Evolutionary conservation across 495 filamentous ascomycete genomes (phyloP).

Genomic region (Neurospora tetraspora): DNA sequence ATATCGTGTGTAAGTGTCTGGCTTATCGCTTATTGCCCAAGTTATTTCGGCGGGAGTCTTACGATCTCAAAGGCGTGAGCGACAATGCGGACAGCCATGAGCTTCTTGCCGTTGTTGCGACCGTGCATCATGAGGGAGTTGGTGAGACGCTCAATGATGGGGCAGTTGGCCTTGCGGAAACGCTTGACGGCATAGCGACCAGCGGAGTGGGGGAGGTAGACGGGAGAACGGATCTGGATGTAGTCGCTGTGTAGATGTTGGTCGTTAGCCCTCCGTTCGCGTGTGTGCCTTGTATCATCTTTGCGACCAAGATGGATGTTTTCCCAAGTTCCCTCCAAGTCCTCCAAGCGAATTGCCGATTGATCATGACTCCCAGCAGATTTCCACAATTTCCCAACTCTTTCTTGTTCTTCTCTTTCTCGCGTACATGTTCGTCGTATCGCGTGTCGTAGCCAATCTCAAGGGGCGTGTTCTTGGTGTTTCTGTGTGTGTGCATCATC

Average conservation of each 20-base stretch:
- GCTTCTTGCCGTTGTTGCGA: constrained; percentile 99
- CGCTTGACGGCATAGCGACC: constrained; percentile 98
- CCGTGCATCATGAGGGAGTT: constrained; percentile 99
- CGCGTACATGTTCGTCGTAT: too few species aligned
- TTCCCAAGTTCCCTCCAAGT: not conserved
- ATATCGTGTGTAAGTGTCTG: constrained; percentile 1
- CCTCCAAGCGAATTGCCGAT: not conserved
- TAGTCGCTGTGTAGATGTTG: constrained; percentile 65
- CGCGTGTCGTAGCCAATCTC: not conserved
- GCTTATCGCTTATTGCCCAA: not conserved
- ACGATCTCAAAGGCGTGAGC: constrained; percentile 99
- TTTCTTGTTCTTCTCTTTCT: not conserved
- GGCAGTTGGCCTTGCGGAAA: constrained; percentile 99
- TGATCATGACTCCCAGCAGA: not conserved
- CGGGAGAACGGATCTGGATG: constrained; percentile 96
- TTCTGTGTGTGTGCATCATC: not conserved
- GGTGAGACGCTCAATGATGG: constrained; percentile 99
- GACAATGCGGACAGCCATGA: constrained; percentile 98
- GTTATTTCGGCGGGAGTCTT: constrained; percentile 27
- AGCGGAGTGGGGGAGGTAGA: constrained; percentile 97
- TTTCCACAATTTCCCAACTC: not conserved
- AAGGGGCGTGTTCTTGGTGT: not conserved
- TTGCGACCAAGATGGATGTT: constrained; percentile 1
- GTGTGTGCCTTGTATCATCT: not conserved
- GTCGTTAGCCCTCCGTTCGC: constrained; percentile 35